Conservation (phyloP, 1,139 yeast species). For the Geotrichum citri-aurantii region DNA sequence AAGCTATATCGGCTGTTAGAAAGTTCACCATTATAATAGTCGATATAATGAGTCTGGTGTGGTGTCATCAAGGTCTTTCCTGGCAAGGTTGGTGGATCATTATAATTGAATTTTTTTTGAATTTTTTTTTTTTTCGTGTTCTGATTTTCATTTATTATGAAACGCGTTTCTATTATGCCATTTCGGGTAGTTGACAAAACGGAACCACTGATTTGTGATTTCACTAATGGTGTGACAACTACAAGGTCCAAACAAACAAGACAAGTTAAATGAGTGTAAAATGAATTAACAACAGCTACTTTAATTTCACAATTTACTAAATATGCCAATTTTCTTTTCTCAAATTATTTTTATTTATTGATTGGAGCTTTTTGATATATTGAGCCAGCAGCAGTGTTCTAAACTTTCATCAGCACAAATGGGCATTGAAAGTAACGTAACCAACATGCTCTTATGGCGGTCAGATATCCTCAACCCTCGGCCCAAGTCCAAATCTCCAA, state of each 20-base stretch:
- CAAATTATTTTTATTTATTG: neutral
- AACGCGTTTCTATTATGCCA: neutral
- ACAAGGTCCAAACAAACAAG: neutral
- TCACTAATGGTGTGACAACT: neutral
- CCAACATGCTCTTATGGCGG: neutral
- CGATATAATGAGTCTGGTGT: neutral
- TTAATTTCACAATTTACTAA: no score
- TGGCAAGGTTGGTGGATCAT: neutral
- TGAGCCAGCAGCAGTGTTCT: neutral
- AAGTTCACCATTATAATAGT: slow-evolving; percentile 3
- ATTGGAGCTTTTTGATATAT: neutral
- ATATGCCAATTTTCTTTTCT: neutral
- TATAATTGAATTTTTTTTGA: neutral
- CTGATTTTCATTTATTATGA: neutral
- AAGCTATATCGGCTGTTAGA: slow-evolving; percentile 8
- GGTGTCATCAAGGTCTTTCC: neutral
- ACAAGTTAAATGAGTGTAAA: neutral
- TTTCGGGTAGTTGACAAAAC: neutral
- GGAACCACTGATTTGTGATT: neutral
- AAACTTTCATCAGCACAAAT: neutral
- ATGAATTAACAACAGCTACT: no score
- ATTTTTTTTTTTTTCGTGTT: neutral
- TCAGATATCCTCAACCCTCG: neutral
- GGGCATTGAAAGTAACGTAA: neutral
- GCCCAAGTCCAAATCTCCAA: neutral